Conservation (phyloP, 2,329 filamentous ascomycete genomes). For the Rutstroemia sp. region DNA sequence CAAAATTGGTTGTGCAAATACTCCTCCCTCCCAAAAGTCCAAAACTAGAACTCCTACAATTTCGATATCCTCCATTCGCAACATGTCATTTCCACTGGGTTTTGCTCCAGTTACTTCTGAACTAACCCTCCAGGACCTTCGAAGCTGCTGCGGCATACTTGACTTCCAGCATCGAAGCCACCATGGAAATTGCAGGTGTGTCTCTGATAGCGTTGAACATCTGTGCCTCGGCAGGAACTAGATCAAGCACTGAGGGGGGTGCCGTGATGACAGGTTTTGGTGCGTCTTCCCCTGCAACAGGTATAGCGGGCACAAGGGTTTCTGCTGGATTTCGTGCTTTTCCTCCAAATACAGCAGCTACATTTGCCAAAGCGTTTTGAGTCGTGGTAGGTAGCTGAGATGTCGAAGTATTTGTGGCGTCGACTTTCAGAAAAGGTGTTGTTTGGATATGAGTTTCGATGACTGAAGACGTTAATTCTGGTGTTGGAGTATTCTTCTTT, state of each 20-base stretch:
- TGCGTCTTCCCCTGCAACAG: background rate
- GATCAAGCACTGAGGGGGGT: background rate
- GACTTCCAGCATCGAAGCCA: slow-evolving; percentile 4
- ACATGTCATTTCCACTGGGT: background rate
- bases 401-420: no score
- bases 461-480: background rate
- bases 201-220: slow-evolving; percentile 1
- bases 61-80: slow-evolving; percentile 1
- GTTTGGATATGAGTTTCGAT: background rate
- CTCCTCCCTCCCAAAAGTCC: slow-evolving; percentile 4
- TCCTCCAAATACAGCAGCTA: slow-evolving; percentile 8
- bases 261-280: background rate
- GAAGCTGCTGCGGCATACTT: background rate
- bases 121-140: background rate
- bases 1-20: slow-evolving; percentile 10
- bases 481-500: background rate
- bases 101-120: no score
- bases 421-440: background rate
- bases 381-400: background rate
- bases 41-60: background rate
- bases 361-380: slow-evolving; percentile 5
- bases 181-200: background rate
- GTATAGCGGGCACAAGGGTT: background rate
- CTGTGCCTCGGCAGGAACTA: background rate
- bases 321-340: background rate